These are phyloP conservation scores for Pseudozyma thailandica DNA, from an alignment of 1,284 basidiomycete species.

Conservation along the genomic window DNA sequence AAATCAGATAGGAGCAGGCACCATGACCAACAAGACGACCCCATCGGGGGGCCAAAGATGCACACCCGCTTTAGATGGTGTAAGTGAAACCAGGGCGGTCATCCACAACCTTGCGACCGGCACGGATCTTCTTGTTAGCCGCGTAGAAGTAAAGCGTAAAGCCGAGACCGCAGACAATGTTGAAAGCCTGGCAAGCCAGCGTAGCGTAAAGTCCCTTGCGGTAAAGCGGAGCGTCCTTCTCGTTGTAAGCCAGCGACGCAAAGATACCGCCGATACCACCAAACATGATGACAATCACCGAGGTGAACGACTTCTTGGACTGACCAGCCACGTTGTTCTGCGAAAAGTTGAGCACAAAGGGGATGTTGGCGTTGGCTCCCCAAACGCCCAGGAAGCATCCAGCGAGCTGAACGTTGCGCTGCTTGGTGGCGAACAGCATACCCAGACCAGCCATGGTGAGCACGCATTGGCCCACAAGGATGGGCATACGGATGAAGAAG, in stretches of 20 bases:
- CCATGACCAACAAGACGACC: not conserved
- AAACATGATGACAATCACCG: conserved; percentile 68
- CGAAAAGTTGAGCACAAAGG: conserved; percentile 55
- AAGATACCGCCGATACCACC: conserved; percentile 71
- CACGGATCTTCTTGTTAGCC: conserved; percentile 53
- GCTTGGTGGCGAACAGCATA: conserved; percentile 63
- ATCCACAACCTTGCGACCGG: conserved; percentile 51
- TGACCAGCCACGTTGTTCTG: conserved; percentile 69
- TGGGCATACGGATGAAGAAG: conserved; percentile 64
- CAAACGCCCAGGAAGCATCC: conserved; percentile 69
- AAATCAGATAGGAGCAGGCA: not conserved
- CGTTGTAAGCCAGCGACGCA: conserved; percentile 66
- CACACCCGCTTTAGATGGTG: conserved; percentile 42
- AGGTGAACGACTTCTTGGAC: conserved; percentile 68
- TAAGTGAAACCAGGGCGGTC: conserved; percentile 54
- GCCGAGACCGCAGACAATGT: conserved; percentile 41
- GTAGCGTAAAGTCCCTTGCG: conserved; percentile 56
- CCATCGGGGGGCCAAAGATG: not conserved
- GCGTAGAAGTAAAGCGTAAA: conserved; percentile 51
- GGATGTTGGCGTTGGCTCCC: conserved; percentile 64
- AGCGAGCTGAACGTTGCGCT: conserved; percentile 45
- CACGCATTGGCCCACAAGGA: conserved; percentile 66
- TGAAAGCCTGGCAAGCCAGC: conserved; percentile 51
- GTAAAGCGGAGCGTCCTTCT: conserved; percentile 60
- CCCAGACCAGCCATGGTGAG: conserved; percentile 68